These are phyloP conservation scores for Acrocalymma vagum DNA, from an alignment of 2,329 filamentous ascomycete genomes.

Conservation along the genomic window DNA sequence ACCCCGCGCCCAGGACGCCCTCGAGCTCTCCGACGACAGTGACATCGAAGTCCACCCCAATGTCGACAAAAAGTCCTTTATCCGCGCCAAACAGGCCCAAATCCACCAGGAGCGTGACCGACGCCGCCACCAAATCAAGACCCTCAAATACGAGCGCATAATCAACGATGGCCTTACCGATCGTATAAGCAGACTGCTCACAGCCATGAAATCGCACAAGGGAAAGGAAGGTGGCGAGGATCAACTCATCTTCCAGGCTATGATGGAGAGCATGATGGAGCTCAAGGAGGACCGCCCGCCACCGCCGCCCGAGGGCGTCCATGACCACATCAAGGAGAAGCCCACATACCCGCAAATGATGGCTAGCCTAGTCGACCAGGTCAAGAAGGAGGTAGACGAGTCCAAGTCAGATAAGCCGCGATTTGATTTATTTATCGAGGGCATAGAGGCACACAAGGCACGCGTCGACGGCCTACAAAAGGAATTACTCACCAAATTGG, in stretches of 20 bases:
- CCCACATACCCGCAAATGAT: constrained; percentile 97
- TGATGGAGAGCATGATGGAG: constrained; percentile 81
- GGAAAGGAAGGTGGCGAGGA: constrained; percentile 63
- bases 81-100: constrained; percentile 96
- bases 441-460: constrained; percentile 76
- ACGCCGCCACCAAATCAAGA: constrained; percentile 87
- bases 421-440: constrained; percentile 78
- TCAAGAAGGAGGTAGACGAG: constrained; percentile 85
- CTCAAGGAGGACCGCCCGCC: constrained; percentile 71
- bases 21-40: constrained; percentile 97
- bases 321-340: constrained; percentile 75
- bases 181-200: constrained; percentile 82
- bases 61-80: constrained; percentile 98
- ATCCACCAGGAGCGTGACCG: constrained; percentile 92
- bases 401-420: constrained; percentile 69
- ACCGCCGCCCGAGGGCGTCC: constrained; percentile 80
- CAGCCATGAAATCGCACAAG: constrained; percentile 77
- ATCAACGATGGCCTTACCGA: constrained; percentile 91
- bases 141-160: constrained; percentile 88
- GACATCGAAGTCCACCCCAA: constrained; percentile 99
- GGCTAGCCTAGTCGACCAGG: constrained; percentile 92
- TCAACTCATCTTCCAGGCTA: constrained; percentile 85
- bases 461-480: constrained; percentile 83
- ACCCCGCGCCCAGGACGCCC: constrained; percentile 69
- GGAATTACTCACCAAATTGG: constrained; percentile 77